phyloP scores from a whole-genome alignment of 495 filamentous ascomycete species.

The Rostrohypoxylon terebratum region DNA sequence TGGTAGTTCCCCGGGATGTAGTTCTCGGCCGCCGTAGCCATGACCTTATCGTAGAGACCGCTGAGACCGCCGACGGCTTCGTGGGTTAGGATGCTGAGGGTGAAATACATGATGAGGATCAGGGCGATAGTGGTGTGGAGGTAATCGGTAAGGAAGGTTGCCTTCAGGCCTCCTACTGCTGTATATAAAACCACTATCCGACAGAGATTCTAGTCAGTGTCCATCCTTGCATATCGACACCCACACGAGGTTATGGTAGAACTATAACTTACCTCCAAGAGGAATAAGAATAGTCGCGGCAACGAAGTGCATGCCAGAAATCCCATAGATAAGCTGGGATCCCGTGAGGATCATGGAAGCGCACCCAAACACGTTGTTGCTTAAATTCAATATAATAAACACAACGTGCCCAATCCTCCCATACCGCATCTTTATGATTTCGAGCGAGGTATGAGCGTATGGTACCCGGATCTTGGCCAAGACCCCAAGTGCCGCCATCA shows the following conservation, averaged over 20 bases:
- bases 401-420: slow-evolving; percentile 68
- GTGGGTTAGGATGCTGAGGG: slow-evolving; percentile 80
- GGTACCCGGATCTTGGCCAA: slow-evolving; percentile 80
- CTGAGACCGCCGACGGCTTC: slow-evolving; percentile 75
- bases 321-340: slow-evolving; percentile 76
- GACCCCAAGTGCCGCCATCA: slow-evolving; percentile 87
- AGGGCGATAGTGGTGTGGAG: slow-evolving; percentile 82
- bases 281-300: slow-evolving; percentile 71
- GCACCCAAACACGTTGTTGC: slow-evolving; percentile 78
- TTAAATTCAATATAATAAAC: slow-evolving; percentile 76
- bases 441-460: slow-evolving; percentile 81
- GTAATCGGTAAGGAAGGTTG: slow-evolving; percentile 49
- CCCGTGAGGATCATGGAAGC: slow-evolving; percentile 86
- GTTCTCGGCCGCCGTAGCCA: slow-evolving; percentile 79
- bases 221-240: slow-evolving; percentile 56
- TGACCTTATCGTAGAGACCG: slow-evolving; percentile 84
- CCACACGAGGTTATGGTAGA: slow-evolving; percentile 38
- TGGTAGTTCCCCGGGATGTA: slow-evolving; percentile 61
- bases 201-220: slow-evolving; percentile 60
- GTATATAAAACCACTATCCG: slow-evolving; percentile 78
- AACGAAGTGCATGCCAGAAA: slow-evolving; percentile 79
- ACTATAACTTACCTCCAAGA: slow-evolving; percentile 52
- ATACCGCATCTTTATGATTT: slow-evolving; percentile 59
- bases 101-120: slow-evolving; percentile 84
- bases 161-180: slow-evolving; percentile 54